Evolutionary conservation across 306 rosid species (phyloP).

Genomic region (Pterocarpus santalinus): DNA sequence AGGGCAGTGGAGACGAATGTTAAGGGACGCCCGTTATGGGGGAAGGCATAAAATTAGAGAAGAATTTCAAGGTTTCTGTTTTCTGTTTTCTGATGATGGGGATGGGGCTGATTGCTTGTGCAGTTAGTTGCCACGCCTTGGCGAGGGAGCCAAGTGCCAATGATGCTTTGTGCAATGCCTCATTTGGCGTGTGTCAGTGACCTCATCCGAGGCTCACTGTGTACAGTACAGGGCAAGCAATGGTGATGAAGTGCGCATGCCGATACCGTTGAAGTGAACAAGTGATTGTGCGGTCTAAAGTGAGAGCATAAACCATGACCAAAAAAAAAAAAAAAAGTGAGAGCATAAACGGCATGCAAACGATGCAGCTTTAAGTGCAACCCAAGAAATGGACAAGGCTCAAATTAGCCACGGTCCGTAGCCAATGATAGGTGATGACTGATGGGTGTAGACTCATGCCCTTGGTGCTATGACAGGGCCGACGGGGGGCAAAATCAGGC

Average conservation of each 20-base stretch:
- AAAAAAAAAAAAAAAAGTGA: slow-evolving; percentile 34
- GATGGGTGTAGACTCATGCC: too few species aligned
- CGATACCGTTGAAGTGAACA: background rate
- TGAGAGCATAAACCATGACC: slow-evolving; percentile 17
- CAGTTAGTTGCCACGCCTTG: background rate
- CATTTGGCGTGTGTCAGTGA: background rate
- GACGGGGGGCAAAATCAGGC: slow-evolving; percentile 10
- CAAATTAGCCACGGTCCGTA: background rate
- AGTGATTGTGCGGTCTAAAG: slow-evolving; percentile 55
- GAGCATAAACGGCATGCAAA: slow-evolving; percentile 43
- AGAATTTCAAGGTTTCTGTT: slow-evolving; percentile 23
- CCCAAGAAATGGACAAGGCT: slow-evolving; percentile 38
- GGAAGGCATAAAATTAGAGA: background rate
- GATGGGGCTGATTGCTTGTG: background rate
- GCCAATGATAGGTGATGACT: too few species aligned
- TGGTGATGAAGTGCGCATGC: slow-evolving; percentile 34
- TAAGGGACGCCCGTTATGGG: slow-evolving; percentile 6
- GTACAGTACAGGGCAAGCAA: too few species aligned
- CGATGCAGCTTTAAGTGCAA: slow-evolving; percentile 53
- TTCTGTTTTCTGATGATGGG: background rate
- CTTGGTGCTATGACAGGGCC: background rate
- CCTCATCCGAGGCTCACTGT: background rate
- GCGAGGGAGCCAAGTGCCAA: too few species aligned
- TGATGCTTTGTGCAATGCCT: background rate
- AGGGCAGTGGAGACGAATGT: slow-evolving; percentile 1